phyloP scores from a whole-genome alignment of 768 basidiomycete species.

The Rubroboletus pulcherrimus region DNA sequence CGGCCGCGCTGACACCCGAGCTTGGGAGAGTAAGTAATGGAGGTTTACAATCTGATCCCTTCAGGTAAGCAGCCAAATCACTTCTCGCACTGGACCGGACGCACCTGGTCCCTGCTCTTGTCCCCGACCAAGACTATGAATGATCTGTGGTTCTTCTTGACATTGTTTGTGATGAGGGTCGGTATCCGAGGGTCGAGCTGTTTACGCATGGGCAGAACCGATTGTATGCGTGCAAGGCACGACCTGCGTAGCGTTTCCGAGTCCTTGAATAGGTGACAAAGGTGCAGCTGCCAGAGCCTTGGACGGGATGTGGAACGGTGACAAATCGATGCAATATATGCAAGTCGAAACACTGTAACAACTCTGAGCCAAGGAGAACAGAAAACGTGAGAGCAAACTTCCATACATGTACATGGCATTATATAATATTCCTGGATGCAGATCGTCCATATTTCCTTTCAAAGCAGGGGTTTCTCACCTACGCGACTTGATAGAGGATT shows the following conservation, averaged over 20 bases:
- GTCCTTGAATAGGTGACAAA: no score
- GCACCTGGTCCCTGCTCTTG: slow-evolving; percentile 84
- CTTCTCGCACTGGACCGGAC: slow-evolving; percentile 14
- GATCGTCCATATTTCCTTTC: no score
- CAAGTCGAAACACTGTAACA: no score
- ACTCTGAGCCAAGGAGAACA: no score
- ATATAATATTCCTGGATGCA: background rate
- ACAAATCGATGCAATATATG: background rate
- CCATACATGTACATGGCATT: background rate
- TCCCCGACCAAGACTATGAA: slow-evolving; percentile 98
- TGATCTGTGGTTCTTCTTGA: slow-evolving; percentile 86
- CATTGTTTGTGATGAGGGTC: slow-evolving; percentile 88
- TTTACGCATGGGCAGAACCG: slow-evolving; percentile 58
- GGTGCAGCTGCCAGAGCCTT: background rate
- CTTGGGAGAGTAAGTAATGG: slow-evolving; percentile 92
- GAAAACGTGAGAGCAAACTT: background rate
- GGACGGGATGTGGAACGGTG: no score
- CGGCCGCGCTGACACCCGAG: slow-evolving; percentile 81
- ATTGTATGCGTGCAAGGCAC: background rate
- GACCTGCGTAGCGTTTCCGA: background rate
- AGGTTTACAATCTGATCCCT: slow-evolving; percentile 78
- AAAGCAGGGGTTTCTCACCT: background rate
- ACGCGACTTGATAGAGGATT: no score
- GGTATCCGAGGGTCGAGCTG: slow-evolving; percentile 92
- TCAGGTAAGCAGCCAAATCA: background rate